Evolutionary conservation across 495 filamentous ascomycete genomes (phyloP), one percentile per base, ranked within the genome.

Genomic region (Aspergillus homomorphus): DNA sequence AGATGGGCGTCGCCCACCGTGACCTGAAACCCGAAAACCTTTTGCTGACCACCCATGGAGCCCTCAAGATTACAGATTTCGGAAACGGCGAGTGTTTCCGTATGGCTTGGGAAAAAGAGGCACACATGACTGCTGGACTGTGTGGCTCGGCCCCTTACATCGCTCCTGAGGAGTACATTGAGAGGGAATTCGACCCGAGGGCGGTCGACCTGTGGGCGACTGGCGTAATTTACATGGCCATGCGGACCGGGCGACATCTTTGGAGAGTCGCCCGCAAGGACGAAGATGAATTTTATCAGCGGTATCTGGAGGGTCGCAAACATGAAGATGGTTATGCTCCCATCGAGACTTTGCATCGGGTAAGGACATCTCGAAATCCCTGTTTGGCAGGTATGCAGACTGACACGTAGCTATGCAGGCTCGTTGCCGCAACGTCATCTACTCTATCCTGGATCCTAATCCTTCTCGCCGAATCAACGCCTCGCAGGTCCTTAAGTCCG

Each of bases 211-310:
- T 98, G 46, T 99, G 94, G 94, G 95, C 94, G 18, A 93, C 89
- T 51, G 94, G 94, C 64, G 94, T 99, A 30, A 98, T 99, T 55
- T 99, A 99, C 77, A 98, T 99, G 95, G 94, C 94, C 7, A 99
- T 98, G 94, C 83, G 94, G 51, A 99, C 94, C 16, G 94, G 94
- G 44, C 79, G 94, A 30, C 95, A 99, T 75, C 77, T 98, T 4
- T 99, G 94, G 94, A 85, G 91, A n/a, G 82, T 96, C 14, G 94
- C 94, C 7, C 90, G 90, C 72, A 92, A 89, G 69, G 93, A 94
- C 44, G 93, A 97, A 65, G 94, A 98, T 64, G 95, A 98, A 61
- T 99, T 97, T 64, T 99, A 95, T 64, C 87, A 89, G 56, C 86
- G 91, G 14, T 99, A 99, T 66, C 78, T 98, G 6, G 88, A 95